These are phyloP conservation scores for Penicillium occitanis DNA, from an alignment of 2,329 filamentous ascomycete species.

Conservation along the genomic window DNA sequence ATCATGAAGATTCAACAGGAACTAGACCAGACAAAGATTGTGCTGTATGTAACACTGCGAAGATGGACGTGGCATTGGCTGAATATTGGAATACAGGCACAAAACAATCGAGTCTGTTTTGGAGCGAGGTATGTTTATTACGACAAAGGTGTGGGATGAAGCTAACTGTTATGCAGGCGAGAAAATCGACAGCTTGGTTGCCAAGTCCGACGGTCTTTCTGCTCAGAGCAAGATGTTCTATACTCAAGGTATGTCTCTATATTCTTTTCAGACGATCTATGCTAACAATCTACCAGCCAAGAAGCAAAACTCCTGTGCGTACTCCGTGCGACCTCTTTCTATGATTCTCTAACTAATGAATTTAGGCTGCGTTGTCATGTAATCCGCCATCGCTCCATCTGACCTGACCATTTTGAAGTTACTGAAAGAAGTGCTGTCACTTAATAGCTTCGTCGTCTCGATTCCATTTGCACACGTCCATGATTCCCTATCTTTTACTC, in stretches of 20 bases:
- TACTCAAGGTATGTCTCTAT: constrained; percentile 52
- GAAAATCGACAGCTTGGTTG: constrained; percentile 92
- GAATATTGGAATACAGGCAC: constrained; percentile 50
- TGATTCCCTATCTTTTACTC: constrained; percentile 5
- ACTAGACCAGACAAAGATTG: constrained; percentile 95
- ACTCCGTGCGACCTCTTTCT: constrained; percentile 51
- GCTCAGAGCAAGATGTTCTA: constrained; percentile 98
- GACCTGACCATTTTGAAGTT: neutral
- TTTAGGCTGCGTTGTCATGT: constrained; percentile 22
- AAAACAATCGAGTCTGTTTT: constrained; percentile 74
- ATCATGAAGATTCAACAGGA: constrained; percentile 96
- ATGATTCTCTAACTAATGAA: neutral
- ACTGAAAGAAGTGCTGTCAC: neutral
- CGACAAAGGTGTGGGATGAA: neutral
- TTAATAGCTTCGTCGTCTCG: neutral
- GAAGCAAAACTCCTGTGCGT: constrained; percentile 76
- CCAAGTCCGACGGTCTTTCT: constrained; percentile 88
- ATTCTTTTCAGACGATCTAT: neutral
- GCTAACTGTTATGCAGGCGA: constrained; percentile 54
- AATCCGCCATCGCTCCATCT: neutral
- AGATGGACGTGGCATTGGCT: neutral
- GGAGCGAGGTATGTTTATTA: constrained; percentile 59
- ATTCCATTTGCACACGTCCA: neutral
- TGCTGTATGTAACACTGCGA: constrained; percentile 51
- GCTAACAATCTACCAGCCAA: constrained; percentile 58